Evolutionary conservation across 2,329 filamentous ascomycete species (phyloP), one percentile per base, ranked within the genome.

Genomic region (Penicillium polonicum): DNA sequence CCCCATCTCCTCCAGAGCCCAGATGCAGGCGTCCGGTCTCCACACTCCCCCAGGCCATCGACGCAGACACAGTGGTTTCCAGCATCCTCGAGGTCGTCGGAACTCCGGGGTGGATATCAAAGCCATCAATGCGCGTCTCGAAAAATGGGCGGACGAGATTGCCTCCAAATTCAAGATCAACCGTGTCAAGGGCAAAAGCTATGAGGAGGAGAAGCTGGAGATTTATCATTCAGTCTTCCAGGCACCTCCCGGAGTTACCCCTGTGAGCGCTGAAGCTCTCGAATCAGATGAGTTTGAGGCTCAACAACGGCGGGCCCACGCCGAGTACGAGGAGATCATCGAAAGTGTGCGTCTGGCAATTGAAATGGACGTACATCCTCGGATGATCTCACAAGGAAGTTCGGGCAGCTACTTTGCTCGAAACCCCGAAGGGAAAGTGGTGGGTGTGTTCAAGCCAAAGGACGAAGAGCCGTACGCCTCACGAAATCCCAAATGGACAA

Each of bases 181-280:
- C 66, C 88, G 87, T 68, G 86, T 88, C 53, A 91, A 87, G 72
- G 89, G 88, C 49, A 88, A 86, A 68, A 85, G 84, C 8, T 78
- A 87, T 44, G 90, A 95, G 65, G 91, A 95, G 66, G 91, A 96
- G 74, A 88, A 88, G 54, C 81, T 97, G 35, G 94, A 99, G 78
- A 99, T 99, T 59, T 92, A 97, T 68, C 91, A 97, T 76, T 96
- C 92, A 0, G 94, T 99, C 44, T 99, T 99, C 72, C 92, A 97
- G 68, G 83, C 94, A 1, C 93, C 93, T 0, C 91, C 97, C 60
- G 91, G 92, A 62, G 83, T 96, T 48, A 84, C 89, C 5, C 92
- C 93, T 3, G 85, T 88, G 43, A 92, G 89, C 1, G 84, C 88
- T 42, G 89, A 95, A 75, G 83, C 83, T 19, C 81, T 96, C 61